Conservation (phyloP, 1,284 basidiomycete genomes). For the Leccinum pachyderme region DNA sequence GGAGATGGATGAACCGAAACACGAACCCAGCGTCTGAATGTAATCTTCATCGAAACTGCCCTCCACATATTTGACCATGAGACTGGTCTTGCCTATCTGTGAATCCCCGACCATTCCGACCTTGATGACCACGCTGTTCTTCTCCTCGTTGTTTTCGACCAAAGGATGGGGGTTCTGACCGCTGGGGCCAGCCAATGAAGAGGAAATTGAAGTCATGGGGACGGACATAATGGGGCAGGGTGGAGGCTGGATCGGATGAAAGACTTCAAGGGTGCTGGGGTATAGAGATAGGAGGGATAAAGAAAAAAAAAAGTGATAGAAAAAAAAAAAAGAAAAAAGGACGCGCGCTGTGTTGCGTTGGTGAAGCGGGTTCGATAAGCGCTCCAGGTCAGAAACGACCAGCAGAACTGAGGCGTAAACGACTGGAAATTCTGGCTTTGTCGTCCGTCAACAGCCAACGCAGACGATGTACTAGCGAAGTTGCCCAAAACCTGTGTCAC, state of each 20-base stretch:
- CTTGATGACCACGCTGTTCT: constrained; percentile 93
- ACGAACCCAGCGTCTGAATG: constrained; percentile 93
- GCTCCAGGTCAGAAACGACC: constrained; percentile 32
- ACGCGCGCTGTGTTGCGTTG: constrained; percentile 42
- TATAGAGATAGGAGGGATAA: constrained; percentile 33
- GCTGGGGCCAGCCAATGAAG: constrained; percentile 50
- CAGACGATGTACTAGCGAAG: constrained; percentile 17
- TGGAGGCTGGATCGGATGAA: constrained; percentile 13
- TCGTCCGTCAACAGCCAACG: constrained; percentile 38
- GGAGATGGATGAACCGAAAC: neutral
- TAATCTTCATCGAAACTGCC: constrained; percentile 98
- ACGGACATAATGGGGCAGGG: constrained; percentile 40
- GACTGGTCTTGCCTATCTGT: constrained; percentile 96
- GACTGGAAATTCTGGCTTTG: constrained; percentile 26
- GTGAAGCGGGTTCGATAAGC: constrained; percentile 36
- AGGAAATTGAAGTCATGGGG: constrained; percentile 44
- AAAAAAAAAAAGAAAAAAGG: constrained; percentile 33
- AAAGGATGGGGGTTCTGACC: constrained; percentile 47
- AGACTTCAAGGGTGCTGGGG: constrained; percentile 21
- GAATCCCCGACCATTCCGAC: constrained; percentile 99
- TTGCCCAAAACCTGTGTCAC: neutral
- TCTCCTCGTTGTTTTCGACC: constrained; percentile 68
- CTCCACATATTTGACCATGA: constrained; percentile 99
- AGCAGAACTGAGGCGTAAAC: constrained; percentile 31
- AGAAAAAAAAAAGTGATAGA: constrained; percentile 15